A percentile compares a stretch with the other conserved stretches of the same genome.
phyloP scores from a whole-genome alignment of 306 rosid species.

The Argentina anserina region DNA sequence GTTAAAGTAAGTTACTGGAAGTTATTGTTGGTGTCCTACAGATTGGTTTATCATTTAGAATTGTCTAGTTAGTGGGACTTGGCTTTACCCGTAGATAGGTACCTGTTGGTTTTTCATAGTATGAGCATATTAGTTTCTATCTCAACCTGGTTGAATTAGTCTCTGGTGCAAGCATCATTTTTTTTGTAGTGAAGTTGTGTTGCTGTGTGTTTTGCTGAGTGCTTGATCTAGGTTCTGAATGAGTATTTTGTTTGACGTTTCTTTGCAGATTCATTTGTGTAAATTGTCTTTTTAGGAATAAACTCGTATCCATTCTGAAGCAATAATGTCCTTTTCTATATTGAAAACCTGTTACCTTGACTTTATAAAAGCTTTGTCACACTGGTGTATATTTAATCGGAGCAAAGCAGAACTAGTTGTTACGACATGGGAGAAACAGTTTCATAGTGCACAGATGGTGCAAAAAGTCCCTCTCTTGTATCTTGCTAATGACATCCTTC shows the following conservation, averaged over 20 bases:
- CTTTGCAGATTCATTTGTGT: background rate
- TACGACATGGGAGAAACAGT: slow-evolving; percentile 77
- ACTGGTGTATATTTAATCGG: slow-evolving; percentile 94
- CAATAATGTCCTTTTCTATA: slow-evolving; percentile 1
- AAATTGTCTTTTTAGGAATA: background rate
- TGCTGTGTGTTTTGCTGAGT: background rate
- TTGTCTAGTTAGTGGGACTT: background rate
- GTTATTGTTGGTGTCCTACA: background rate
- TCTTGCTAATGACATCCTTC: slow-evolving; percentile 94
- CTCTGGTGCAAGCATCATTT: background rate
- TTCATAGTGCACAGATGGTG: slow-evolving; percentile 53
- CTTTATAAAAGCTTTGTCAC: slow-evolving; percentile 68
- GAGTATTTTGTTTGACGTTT: background rate
- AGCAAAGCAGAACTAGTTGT: slow-evolving; percentile 87
- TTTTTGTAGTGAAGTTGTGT: background rate
- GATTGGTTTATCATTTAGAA: background rate
- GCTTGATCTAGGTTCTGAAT: background rate
- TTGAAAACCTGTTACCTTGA: slow-evolving; percentile 34
- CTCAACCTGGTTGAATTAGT: too few species aligned
- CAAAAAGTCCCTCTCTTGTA: slow-evolving; percentile 76
- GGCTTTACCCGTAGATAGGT: background rate
- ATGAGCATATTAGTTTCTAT: background rate
- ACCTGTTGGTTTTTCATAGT: background rate
- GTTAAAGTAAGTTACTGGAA: background rate
- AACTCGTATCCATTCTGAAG: background rate